These are phyloP conservation scores for Arthroderma sp. DNA, from an alignment of 2,329 filamentous ascomycete species.

Conservation along the genomic window DNA sequence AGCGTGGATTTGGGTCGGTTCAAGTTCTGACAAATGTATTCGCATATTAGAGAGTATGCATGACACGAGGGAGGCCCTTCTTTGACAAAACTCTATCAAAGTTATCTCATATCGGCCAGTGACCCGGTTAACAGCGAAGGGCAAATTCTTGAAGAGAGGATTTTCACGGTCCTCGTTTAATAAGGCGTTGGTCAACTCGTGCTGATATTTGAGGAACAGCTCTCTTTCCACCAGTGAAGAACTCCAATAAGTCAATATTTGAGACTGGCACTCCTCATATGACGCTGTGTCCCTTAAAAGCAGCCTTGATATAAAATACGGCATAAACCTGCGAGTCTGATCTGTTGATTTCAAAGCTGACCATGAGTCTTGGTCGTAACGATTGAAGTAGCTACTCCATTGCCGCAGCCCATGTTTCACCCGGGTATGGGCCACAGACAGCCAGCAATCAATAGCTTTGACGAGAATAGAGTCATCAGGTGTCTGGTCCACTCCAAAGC, in stretches of 20 bases:
- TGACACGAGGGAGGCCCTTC: slow-evolving; percentile 46
- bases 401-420: slow-evolving; percentile 37
- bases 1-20: slow-evolving; percentile 26
- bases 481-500: slow-evolving; percentile 47
- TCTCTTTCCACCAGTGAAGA: slow-evolving; percentile 47
- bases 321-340: slow-evolving; percentile 38
- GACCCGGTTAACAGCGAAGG: slow-evolving; percentile 37
- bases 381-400: slow-evolving; percentile 47
- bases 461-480: slow-evolving; percentile 44
- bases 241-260: slow-evolving; percentile 44
- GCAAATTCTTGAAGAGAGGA: slow-evolving; percentile 45
- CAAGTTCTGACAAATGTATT: slow-evolving; percentile 32
- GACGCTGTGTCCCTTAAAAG: slow-evolving; percentile 32
- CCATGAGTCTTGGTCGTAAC: slow-evolving; percentile 43
- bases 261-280: slow-evolving; percentile 35
- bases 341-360: slow-evolving; percentile 34
- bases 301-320: slow-evolving; percentile 36
- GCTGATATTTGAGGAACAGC: slow-evolving; percentile 50
- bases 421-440: slow-evolving; percentile 36
- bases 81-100: slow-evolving; percentile 41
- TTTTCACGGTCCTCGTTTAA: slow-evolving; percentile 38
- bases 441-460: slow-evolving; percentile 45
- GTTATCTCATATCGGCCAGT: slow-evolving; percentile 37
- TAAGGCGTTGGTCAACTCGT: slow-evolving; percentile 43
- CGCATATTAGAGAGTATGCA: slow-evolving; percentile 49